Evolutionary conservation across 768 basidiomycete genomes (phyloP), one percentile per base, ranked within the genome.

Genomic region (Agrocybe pediades): DNA sequence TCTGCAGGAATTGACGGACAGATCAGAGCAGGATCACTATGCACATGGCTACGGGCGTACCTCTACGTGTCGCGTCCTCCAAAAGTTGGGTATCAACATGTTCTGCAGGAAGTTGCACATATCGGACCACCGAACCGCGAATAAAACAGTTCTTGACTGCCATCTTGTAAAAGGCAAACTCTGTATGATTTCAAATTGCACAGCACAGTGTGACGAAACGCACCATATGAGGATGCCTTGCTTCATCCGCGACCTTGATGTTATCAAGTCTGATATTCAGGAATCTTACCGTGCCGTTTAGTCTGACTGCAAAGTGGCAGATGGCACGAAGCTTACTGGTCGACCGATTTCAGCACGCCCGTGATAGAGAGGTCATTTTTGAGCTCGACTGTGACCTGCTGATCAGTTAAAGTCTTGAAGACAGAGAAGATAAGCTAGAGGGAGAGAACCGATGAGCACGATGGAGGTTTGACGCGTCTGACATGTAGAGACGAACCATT

Each of bases 111-210:
- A 99, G 78, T 67, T 96, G 92, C 17, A 98, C 97, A 65, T 99
- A 99, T 60, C 97, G 89, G 48, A 99, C 95, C 13, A 98, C 97
- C 16, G 94, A 96, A 58, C 97, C 97, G 40, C 97, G 88, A 63
- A 99, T 99, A 68, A 99, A 99, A 70, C 95, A 97, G 71, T 98
- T 98, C 76, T 95, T 96, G 40, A 99, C 95, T 0, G 96, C 95
- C 87, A 98, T 95, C 96, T 98, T 62, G 24, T 26, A 19, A 47
- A 24, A 21, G n/a, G n/a, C n/a, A n/a, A n/a, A n/a, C n/a, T n/a
- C n/a, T n/a, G n/a, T n/a, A 44, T 21, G 7, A 30, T 39, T 27
- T 29, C 33, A 16, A 21, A 57, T 53, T 24, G 53, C 42, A 21
- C 15, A 29, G 36, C 46, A 13, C 29, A 42, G 16, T 51, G 41